phyloP scores from a whole-genome alignment of 352 stramenopile genomes.

The Pythium folliculosum region DNA sequence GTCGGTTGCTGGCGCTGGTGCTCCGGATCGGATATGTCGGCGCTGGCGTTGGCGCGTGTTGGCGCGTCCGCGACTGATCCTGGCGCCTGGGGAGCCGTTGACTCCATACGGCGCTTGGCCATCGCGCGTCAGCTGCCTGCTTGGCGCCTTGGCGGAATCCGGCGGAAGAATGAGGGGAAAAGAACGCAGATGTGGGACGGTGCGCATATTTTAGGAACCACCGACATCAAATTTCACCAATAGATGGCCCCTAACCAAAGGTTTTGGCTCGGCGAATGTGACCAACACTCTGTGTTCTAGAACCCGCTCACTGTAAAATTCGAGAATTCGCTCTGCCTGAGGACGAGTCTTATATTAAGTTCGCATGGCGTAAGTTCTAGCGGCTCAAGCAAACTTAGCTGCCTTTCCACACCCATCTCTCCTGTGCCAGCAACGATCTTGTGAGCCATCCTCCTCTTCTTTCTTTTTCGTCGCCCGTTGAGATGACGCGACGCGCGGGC shows the following conservation, averaged over 20 bases:
- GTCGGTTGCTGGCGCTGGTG: conserved; percentile 1
- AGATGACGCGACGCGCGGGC: background rate
- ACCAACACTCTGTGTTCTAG: conserved; percentile 26
- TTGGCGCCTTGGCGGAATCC: no score
- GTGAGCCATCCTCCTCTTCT: conserved; percentile 15
- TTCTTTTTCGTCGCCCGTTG: background rate
- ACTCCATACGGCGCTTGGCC: conserved; percentile 16
- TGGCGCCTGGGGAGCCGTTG: background rate
- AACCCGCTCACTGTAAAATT: conserved; percentile 5
- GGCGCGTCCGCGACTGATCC: background rate
- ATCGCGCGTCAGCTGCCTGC: conserved; percentile 11
- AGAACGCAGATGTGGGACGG: background rate
- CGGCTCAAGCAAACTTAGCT: conserved; percentile 15
- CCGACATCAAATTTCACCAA: conserved; percentile 18
- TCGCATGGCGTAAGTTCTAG: background rate
- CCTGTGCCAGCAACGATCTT: conserved; percentile 17
- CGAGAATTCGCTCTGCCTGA: background rate
- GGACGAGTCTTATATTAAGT: background rate
- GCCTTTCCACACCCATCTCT: conserved; percentile 7
- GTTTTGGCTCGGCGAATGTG: background rate
- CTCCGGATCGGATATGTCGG: background rate
- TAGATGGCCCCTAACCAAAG: background rate
- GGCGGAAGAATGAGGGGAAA: no score
- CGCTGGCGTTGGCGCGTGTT: conserved; percentile 5
- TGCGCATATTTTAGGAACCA: conserved; percentile 27